Evolutionary conservation across 192 early-diverging fungal genomes (phyloP), one percentile per base, ranked within the genome.

Genomic region (Coemansia sp.): DNA sequence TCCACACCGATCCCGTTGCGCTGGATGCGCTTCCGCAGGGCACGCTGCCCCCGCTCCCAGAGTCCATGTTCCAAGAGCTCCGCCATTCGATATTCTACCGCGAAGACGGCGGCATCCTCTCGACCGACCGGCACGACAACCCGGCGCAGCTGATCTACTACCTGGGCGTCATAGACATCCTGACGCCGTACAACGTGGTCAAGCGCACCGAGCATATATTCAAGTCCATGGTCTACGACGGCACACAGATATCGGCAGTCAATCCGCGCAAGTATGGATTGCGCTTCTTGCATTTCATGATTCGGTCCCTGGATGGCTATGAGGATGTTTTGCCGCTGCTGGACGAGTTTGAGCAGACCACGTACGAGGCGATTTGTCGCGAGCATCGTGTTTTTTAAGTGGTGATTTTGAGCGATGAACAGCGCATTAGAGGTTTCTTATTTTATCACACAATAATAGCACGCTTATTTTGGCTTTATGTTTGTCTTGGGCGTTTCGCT

Each of bases 81-180:
- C 73, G 88, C 9, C 82, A 90, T 69, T 96, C 91, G 68, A 76
- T 94, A 51, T 98, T 97, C 79, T 97, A 96, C 67, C 88, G 88
- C 35, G 95, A 98, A 52, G 86, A 95, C 57, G 96, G 96, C 62
- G 98, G 98, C 4, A 92, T 94, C 64, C 78, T 85, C 35, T 86
- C 94, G 32, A 92, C 95, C 2, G 89, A 91, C 67, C 85, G 88
- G 56, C 62, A 83, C 51, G 90, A 97, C 72, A 72, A 88, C 52
- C 87, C 91, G 2, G 73, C 86, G 8, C 84, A 87, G 56, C 83
- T 91, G 60, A 85, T 98, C 8, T 99, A 99, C 84, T 98, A 95
- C 73, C 87, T 99, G 68, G 96, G 96, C 14, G 90, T 98, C 66
- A 99, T 99, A 61, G 98, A 99, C 72, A 98, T 99, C 55, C 87